phyloP scores from a whole-genome alignment of 352 stramenopile species.

The Phytophthora quininea region DNA sequence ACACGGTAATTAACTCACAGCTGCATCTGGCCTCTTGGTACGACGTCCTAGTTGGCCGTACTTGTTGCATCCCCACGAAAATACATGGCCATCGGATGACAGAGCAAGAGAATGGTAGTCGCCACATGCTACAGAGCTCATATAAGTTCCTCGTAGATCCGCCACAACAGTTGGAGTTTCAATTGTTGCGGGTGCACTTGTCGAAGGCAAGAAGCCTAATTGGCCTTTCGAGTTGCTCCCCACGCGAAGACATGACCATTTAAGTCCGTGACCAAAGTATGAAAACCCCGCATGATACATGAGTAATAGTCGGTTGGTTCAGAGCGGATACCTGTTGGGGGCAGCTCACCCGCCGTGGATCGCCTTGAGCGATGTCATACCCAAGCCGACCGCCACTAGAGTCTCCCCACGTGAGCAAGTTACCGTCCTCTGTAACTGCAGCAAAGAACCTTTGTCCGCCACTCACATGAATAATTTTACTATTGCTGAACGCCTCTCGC shows the following conservation, averaged over 20 bases:
- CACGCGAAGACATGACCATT: conserved; percentile 81
- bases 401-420: conserved; percentile 70
- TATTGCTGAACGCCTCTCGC: neutral
- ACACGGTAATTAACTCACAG: conserved; percentile 32
- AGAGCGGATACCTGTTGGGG: conserved; percentile 48
- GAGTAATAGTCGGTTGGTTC: conserved; percentile 42
- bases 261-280: conserved; percentile 69
- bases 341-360: conserved; percentile 42
- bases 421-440: conserved; percentile 43
- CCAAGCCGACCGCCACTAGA: conserved; percentile 63
- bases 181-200: conserved; percentile 26
- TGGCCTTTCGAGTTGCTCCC: conserved; percentile 63
- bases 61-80: conserved; percentile 78
- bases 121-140: conserved; percentile 67
- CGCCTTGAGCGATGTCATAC: conserved; percentile 49
- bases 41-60: conserved; percentile 63
- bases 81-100: conserved; percentile 63
- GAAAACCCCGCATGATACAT: conserved; percentile 77
- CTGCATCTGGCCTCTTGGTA: conserved; percentile 43
- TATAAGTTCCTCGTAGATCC: conserved; percentile 61
- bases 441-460: conserved; percentile 69
- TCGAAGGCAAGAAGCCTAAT: conserved; percentile 45
- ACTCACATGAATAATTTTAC: conserved; percentile 42
- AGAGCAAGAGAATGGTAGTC: conserved; percentile 78
- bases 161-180: conserved; percentile 42